A percentile compares a stretch with the other conserved stretches of the same genome.
Conservation (phyloP, 257 asterid genomes). For the Jacaranda copaia region DNA sequence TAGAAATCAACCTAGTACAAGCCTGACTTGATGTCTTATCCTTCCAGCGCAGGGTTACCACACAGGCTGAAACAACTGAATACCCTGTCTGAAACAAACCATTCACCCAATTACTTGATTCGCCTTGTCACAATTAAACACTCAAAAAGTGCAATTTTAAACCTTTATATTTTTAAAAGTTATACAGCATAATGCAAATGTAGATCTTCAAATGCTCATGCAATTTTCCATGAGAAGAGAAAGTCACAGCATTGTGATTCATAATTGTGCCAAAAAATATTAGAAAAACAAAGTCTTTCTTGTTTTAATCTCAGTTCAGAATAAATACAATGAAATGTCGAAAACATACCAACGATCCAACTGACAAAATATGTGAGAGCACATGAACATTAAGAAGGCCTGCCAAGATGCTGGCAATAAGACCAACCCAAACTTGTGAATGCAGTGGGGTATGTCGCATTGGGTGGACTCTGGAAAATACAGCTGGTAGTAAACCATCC, state of each 20-base stretch:
- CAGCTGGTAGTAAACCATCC: conserved; percentile 85
- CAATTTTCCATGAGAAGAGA: conserved; percentile 16
- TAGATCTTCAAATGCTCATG: conserved; percentile 10
- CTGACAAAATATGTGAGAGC: conserved; percentile 94
- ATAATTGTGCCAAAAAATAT: conserved; percentile 12
- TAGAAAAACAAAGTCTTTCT: not conserved
- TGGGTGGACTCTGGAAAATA: conserved; percentile 81
- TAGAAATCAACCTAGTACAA: conserved; percentile 54
- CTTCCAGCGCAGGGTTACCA: conserved; percentile 83
- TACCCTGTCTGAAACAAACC: conserved; percentile 82
- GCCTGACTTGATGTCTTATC: conserved; percentile 52
- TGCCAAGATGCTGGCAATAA: conserved; percentile 79
- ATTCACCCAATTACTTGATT: conserved; percentile 34
- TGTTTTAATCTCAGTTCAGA: no score
- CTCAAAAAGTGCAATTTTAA: not conserved
- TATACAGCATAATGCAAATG: conserved; percentile 9
- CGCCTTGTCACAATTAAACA: not conserved
- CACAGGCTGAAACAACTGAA: conserved; percentile 96
- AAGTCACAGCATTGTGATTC: conserved; percentile 13
- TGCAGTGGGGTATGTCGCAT: conserved; percentile 82
- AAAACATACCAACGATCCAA: conserved; percentile 87
- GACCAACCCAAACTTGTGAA: conserved; percentile 95
- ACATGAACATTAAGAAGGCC: conserved; percentile 82
- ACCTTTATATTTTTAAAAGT: not conserved
- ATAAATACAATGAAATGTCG: not conserved